phyloP scores from a whole-genome alignment of 2,329 filamentous ascomycete species.

The Claviceps africana region DNA sequence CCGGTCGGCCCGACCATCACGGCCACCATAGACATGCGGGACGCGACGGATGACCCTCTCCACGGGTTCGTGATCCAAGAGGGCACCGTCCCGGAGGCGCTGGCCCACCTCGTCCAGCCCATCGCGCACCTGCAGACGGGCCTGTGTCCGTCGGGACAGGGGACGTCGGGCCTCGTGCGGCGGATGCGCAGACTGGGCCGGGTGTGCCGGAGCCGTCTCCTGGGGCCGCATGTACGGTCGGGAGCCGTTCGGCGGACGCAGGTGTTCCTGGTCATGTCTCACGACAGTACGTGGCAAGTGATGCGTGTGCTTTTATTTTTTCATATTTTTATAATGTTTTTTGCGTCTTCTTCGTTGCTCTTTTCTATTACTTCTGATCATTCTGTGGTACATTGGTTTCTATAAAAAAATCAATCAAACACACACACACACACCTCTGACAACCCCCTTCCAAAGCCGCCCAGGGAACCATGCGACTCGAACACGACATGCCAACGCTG shows the following conservation, averaged over 20 bases:
- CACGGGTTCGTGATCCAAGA: constrained; percentile 53
- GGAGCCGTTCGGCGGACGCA: constrained; percentile 47
- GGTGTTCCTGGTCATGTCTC: constrained; percentile 52
- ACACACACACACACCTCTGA: too few species aligned
- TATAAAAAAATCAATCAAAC: too few species aligned
- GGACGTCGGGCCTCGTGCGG: not conserved
- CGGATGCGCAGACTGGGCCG: constrained; percentile 5
- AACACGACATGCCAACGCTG: constrained; percentile 44
- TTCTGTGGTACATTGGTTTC: too few species aligned
- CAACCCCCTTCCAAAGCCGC: constrained; percentile 25
- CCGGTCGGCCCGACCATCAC: constrained; percentile 50
- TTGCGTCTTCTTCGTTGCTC: not conserved
- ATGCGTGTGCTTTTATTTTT: too few species aligned
- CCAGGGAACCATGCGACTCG: constrained; percentile 44
- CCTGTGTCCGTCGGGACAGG: constrained; percentile 13
- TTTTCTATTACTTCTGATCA: too few species aligned
- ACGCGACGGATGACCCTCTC: constrained; percentile 33
- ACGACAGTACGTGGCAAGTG: constrained; percentile 43
- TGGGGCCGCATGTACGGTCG: constrained; percentile 42
- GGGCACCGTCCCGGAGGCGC: constrained; percentile 43
- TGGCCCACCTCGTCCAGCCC: constrained; percentile 40
- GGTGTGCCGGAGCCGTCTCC: constrained; percentile 31
- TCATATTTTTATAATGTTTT: not conserved
- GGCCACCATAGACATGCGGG: constrained; percentile 45
- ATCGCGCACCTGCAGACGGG: constrained; percentile 32